A percentile compares a stretch with the other conserved stretches of the same genome.
Evolutionary conservation across 129 eudicot genomes (phyloP).

Genomic region (Oenanthe sinensis): DNA sequence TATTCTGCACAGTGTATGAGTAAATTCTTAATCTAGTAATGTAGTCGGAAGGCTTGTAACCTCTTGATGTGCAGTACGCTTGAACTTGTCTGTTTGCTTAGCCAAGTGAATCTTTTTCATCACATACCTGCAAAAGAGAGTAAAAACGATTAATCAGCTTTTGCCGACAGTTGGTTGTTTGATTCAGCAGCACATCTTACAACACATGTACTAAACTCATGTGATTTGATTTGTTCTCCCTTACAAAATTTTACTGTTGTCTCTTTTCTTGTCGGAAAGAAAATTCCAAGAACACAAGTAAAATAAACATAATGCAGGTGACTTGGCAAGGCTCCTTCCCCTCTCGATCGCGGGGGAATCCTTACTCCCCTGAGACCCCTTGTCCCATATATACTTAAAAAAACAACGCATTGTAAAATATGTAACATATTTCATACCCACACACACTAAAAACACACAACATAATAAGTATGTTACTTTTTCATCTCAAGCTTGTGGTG

Average conservation of each 20-base stretch:
- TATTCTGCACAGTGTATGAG: background rate
- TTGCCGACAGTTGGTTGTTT: background rate
- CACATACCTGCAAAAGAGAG: slow-evolving; percentile 53
- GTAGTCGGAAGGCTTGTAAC: slow-evolving; percentile 17
- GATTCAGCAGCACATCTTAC: background rate
- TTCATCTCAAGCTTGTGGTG: slow-evolving; percentile 72
- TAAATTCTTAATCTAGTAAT: background rate
- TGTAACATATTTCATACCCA: slow-evolving; percentile 7
- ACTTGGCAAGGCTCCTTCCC: background rate
- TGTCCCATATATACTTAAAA: background rate
- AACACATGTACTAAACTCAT: background rate
- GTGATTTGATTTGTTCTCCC: no score
- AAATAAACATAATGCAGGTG: background rate
- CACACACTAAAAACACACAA: background rate
- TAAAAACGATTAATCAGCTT: slow-evolving; percentile 1
- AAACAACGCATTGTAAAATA: no score
- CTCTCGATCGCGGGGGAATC: background rate
- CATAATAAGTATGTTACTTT: slow-evolving; percentile 32
- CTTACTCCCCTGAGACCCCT: no score
- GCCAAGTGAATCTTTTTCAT: slow-evolving; percentile 81
- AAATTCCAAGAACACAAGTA: background rate
- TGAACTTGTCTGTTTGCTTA: slow-evolving; percentile 86
- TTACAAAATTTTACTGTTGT: background rate
- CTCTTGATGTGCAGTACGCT: slow-evolving; percentile 85
- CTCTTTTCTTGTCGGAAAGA: background rate